Percentiles rank a stretch among this genome's conserved stretches.
Conservation (phyloP, 2,329 filamentous ascomycete species). For the Penicillium oxalicum region DNA sequence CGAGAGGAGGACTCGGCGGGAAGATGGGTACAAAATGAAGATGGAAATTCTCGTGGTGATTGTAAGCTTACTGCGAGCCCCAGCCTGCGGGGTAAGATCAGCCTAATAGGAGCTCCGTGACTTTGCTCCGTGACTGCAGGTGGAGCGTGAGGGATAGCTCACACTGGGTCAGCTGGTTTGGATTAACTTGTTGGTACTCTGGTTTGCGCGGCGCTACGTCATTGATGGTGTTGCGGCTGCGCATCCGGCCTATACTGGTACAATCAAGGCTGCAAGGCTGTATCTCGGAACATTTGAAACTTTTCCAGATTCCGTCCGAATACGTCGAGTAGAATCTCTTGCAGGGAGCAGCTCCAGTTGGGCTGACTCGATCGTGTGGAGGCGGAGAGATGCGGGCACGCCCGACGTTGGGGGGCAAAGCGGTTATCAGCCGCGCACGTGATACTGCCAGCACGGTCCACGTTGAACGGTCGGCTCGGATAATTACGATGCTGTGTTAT, state of each 20-base stretch:
- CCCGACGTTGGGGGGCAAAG: background rate
- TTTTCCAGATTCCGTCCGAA: too few species aligned
- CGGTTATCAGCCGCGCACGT: background rate
- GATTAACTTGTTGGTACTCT: constrained; percentile 17
- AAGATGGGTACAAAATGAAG: too few species aligned
- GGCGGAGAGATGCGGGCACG: too few species aligned
- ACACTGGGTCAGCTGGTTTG: constrained; percentile 17
- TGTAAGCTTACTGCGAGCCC: background rate
- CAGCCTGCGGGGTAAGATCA: background rate
- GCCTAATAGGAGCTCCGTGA: constrained; percentile 2
- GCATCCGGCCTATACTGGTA: background rate
- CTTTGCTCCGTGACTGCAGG: background rate
- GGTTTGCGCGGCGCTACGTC: constrained; percentile 17
- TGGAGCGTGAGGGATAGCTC: constrained; percentile 10
- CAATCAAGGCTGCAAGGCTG: too few species aligned
- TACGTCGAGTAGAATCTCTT: too few species aligned
- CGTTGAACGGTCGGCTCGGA: too few species aligned
- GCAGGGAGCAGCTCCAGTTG: too few species aligned
- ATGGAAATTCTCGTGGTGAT: background rate
- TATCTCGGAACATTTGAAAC: too few species aligned
- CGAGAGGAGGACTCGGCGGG: too few species aligned
- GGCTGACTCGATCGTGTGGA: too few species aligned
- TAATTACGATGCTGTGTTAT: too few species aligned
- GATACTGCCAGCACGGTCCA: too few species aligned
- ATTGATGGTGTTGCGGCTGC: constrained; percentile 8